Conservation (phyloP, 192 early-diverging fungal species). For the Backusella sp. region DNA sequence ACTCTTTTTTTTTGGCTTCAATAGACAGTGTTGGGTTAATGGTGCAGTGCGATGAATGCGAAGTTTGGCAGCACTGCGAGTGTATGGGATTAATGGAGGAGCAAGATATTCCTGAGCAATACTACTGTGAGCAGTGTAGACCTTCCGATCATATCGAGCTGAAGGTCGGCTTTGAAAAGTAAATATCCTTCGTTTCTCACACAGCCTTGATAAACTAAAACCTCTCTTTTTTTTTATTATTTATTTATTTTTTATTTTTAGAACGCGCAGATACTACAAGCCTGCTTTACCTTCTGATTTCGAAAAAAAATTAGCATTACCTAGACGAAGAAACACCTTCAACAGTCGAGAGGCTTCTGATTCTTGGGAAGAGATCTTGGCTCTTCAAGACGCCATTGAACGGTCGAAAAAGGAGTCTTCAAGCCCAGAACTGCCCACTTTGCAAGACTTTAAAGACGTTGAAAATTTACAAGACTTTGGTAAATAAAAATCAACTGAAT, state of each 20-base stretch:
- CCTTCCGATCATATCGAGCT: conserved; percentile 76
- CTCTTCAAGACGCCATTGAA: background rate
- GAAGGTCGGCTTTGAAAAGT: background rate
- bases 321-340: background rate
- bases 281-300: background rate
- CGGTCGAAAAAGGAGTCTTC: background rate
- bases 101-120: conserved; percentile 82
- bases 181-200: background rate
- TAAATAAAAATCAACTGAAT: background rate
- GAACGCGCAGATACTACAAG: conserved; percentile 1
- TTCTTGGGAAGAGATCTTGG: background rate
- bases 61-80: conserved; percentile 92
- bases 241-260: background rate
- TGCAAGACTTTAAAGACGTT: background rate
- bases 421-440: background rate
- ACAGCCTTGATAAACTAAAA: background rate
- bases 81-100: conserved; percentile 81
- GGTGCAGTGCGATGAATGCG: conserved; percentile 93
- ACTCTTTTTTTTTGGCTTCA: background rate
- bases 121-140: conserved; percentile 89
- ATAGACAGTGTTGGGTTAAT: conserved; percentile 66
- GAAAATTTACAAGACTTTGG: background rate
- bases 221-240: background rate
- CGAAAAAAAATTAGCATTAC: background rate
- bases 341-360: conserved; percentile 1